Base-by-base conservation (phyloP, 331 rosid genomes). In the Spiraea crenata region DNA sequence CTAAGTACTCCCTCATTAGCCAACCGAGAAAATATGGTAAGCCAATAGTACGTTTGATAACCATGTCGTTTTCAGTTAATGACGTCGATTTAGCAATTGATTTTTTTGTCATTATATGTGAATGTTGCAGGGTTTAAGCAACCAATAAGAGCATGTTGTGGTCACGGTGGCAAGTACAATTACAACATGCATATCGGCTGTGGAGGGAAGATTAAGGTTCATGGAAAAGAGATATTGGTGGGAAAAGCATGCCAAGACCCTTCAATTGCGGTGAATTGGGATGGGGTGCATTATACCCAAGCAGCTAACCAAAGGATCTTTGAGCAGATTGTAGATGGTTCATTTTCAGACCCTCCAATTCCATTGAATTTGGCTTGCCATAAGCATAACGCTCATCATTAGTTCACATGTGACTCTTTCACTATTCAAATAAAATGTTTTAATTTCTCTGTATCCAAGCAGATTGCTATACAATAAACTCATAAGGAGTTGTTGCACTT, bases 131-230 rank as follows among this genome's bases (percentile, higher is more conserved):
- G 81, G 25, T 68, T 81, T 59, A 3, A 57, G 65, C 60, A 81
- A 12, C 68, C 85, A 6, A 1, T 81, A 60, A 72, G 79, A 50
- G 76, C 85, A 13, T 81, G 82, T 13, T 77, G 82, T 12, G 85
- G 85, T 40, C 85, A 81, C 35, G 85, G 82, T 13, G 85, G 85
- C 62, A 73, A 81, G 70, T 81, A 81, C 50, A 81, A 81, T 17
- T 81, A 39, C 70, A 73, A 73, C 69, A 11, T 13, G 56, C 70
- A 73, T 35, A 46, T 81, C 5, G 85, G 82, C 11, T 81, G 85
- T 16, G 85, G 85, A 57, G 79, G 70, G 38, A 81, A 49, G 59
- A n/a, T 34, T 1, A 81, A 41, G 42, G 76, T 81, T 41, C 76
- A 35, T 51, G 85, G 82, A 9, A 73, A 72, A 77, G 70, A 73